Percentiles rank a stretch among this genome's conserved stretches.
Evolutionary conservation across 495 filamentous ascomycete species (phyloP).

Genomic region (Thozetella sp.): DNA sequence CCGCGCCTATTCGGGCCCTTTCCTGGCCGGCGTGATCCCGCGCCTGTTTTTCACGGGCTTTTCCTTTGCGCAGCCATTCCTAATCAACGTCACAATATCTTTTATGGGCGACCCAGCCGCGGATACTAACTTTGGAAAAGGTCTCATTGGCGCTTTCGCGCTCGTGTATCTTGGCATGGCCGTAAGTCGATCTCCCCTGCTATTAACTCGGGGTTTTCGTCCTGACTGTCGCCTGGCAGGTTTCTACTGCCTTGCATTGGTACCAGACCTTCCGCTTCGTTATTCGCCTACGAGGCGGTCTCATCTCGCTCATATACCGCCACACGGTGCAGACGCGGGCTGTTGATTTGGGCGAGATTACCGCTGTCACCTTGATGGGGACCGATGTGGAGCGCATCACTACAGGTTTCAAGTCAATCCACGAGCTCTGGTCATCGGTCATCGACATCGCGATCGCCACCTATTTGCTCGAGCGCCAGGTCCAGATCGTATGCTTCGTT

Average conservation of each 20-base stretch:
- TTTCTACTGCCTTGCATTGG: background rate
- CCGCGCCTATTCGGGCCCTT: background rate
- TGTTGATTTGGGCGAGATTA: constrained; percentile 3
- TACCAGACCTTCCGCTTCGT: background rate
- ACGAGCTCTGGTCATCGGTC: constrained; percentile 49
- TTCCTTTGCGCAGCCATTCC: constrained; percentile 18
- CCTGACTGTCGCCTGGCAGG: background rate
- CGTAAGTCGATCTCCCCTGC: background rate
- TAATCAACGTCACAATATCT: constrained; percentile 10
- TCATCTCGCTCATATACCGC: background rate
- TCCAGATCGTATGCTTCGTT: constrained; percentile 43
- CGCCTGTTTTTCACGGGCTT: constrained; percentile 16
- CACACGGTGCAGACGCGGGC: background rate
- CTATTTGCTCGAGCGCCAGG: constrained; percentile 57
- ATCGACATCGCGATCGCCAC: constrained; percentile 57
- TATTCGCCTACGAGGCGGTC: background rate
- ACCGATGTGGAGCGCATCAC: background rate
- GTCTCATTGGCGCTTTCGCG: background rate
- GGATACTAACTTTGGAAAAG: background rate
- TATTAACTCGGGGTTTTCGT: background rate
- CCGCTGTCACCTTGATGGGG: constrained; percentile 19
- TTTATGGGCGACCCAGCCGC: background rate
- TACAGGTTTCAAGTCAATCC: constrained; percentile 14
- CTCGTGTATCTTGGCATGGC: background rate
- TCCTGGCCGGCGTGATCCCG: constrained; percentile 9